Percentiles rank a stretch among this genome's conserved stretches.
Conservation (phyloP, 768 basidiomycete genomes). For the Hemileccinum rubropunctum region DNA sequence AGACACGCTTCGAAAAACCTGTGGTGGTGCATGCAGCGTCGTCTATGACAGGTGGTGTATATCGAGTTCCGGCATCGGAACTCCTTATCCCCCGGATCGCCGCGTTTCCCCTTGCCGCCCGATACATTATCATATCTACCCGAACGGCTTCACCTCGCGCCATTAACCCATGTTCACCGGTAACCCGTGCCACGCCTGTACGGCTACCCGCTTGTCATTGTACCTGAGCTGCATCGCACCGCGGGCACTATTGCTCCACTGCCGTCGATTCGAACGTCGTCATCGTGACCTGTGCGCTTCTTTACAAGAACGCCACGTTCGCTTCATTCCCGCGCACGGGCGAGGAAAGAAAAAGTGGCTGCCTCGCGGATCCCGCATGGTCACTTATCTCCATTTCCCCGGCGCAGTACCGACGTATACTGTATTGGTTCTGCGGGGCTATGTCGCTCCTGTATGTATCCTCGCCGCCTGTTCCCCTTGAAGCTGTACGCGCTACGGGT, state of each 20-base stretch:
- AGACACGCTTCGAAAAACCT: constrained; percentile 13
- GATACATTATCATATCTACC: constrained; percentile 29
- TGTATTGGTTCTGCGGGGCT: constrained; percentile 12
- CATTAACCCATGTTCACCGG: constrained; percentile 6
- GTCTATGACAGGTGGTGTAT: neutral
- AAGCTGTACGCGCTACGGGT: constrained; percentile 14
- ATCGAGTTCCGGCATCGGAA: constrained; percentile 24
- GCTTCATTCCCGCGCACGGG: constrained; percentile 30
- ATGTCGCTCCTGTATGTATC: constrained; percentile 9
- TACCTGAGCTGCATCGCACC: constrained; percentile 22
- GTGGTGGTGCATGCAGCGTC: constrained; percentile 9
- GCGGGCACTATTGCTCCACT: constrained; percentile 7
- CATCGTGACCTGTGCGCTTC: constrained; percentile 21
- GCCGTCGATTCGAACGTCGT: constrained; percentile 14
- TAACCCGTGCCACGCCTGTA: neutral
- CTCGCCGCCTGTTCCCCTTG: constrained; percentile 5
- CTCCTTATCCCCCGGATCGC: constrained; percentile 16
- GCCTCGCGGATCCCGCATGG: constrained; percentile 33
- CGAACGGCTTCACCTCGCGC: constrained; percentile 12
- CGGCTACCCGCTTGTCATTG: constrained; percentile 13
- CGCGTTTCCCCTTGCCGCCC: constrained; percentile 5
- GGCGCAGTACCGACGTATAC: constrained; percentile 19
- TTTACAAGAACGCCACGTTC: constrained; percentile 12
- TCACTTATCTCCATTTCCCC: constrained; percentile 11
- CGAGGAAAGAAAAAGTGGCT: constrained; percentile 5